phyloP scores from a whole-genome alignment of 371 early-diverging fungal species.

The Mucor ambiguus region DNA sequence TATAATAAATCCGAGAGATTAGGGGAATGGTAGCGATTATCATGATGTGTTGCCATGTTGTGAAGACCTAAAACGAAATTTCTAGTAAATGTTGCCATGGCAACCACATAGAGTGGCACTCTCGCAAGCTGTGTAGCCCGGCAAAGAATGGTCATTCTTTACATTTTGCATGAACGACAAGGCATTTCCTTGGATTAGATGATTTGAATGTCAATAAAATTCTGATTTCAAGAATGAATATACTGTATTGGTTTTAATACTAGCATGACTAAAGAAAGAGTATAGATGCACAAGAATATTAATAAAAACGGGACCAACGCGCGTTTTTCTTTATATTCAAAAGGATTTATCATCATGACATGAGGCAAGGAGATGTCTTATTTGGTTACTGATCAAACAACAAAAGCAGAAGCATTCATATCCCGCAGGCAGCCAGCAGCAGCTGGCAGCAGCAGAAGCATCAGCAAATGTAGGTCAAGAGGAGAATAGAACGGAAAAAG shows the following conservation, averaged over 20 bases:
- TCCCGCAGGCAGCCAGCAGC: neutral
- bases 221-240: constrained; percentile 1
- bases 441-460: neutral
- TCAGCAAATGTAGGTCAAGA: constrained; percentile 1
- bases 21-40: neutral
- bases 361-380: neutral
- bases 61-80: neutral
- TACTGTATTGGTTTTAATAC: constrained; percentile 1
- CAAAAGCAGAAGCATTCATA: neutral
- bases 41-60: neutral
- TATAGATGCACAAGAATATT: neutral
- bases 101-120: neutral
- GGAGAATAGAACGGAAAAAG: neutral
- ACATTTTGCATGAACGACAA: neutral
- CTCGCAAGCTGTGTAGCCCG: neutral
- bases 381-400: neutral
- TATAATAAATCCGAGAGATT: neutral
- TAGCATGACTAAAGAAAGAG: neutral
- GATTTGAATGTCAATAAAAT: constrained; percentile 1
- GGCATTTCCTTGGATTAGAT: neutral
- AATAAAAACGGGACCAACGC: constrained; percentile 4
- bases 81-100: neutral
- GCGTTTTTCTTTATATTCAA: neutral
- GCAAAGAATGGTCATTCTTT: neutral
- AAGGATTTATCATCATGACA: constrained; percentile 5